Conservation (phyloP, 768 basidiomycete species). For the Terana coerulea region DNA sequence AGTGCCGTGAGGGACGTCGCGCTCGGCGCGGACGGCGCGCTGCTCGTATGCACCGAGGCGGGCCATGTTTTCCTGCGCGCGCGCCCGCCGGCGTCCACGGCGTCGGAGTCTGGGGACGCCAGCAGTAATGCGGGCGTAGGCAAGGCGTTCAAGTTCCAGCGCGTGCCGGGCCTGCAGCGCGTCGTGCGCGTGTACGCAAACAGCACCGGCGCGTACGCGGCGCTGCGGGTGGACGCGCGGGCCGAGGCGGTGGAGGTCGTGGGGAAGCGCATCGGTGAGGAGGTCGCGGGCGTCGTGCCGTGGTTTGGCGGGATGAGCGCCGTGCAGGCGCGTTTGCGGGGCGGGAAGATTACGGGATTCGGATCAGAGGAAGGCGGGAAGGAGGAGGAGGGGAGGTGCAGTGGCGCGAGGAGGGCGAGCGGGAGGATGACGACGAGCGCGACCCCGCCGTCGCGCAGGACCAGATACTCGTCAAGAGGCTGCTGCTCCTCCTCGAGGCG, state of each 20-base stretch:
- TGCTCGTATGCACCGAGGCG: conserved; percentile 91
- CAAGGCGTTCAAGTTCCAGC: conserved; percentile 74
- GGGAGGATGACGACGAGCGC: background rate
- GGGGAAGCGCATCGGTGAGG: conserved; percentile 58
- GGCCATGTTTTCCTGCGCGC: conserved; percentile 90
- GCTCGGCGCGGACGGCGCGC: conserved; percentile 79
- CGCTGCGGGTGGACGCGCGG: conserved; percentile 69
- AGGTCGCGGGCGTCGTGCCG: conserved; percentile 65
- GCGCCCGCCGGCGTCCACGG: conserved; percentile 29
- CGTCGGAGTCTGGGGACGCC: background rate
- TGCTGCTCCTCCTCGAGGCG: background rate
- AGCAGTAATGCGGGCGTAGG: conserved; percentile 16
- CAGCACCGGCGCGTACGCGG: conserved; percentile 82
- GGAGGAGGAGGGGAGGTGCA: background rate
- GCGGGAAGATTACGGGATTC: too few relatives aligned
- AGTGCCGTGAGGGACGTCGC: conserved; percentile 84
- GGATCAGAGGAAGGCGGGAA: too few relatives aligned
- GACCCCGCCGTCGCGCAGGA: background rate
- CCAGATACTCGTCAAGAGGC: background rate
- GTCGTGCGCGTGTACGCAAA: conserved; percentile 77
- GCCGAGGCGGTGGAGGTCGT: conserved; percentile 50
- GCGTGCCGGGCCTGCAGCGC: conserved; percentile 81
- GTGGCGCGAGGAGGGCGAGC: background rate
- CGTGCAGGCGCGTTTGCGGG: too few relatives aligned
- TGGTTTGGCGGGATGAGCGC: too few relatives aligned